A percentile compares a stretch with the other conserved stretches of the same genome.
Conservation (phyloP, 2,329 filamentous ascomycete species). For the Xylariaceae sp. region DNA sequence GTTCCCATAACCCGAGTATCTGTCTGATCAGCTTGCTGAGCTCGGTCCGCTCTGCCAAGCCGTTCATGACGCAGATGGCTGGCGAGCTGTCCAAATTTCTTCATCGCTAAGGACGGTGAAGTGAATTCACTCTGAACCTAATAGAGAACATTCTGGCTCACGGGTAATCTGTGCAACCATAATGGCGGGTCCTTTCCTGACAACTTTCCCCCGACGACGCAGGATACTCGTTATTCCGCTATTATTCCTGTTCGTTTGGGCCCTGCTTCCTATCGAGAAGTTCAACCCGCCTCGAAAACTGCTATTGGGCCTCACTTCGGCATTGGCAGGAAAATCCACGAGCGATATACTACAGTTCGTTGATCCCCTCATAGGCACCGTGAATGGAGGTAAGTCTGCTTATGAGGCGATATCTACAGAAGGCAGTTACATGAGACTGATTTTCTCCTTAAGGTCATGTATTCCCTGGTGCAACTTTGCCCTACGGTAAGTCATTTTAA, state of each 20-base stretch:
- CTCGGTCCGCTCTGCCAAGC: conserved; percentile 6
- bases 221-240: conserved; percentile 31
- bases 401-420: not conserved
- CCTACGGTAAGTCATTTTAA: conserved; percentile 39
- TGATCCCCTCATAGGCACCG: conserved; percentile 42
- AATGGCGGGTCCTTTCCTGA: conserved; percentile 34
- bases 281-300: conserved; percentile 33
- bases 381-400: conserved; percentile 38
- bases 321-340: conserved; percentile 25
- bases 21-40: not conserved
- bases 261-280: conserved; percentile 32
- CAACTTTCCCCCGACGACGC: conserved; percentile 33
- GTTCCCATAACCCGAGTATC: too few species aligned
- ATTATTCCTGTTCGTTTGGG: conserved; percentile 34
- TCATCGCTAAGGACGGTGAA: not conserved
- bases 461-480: conserved; percentile 43
- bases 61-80: conserved; percentile 11
- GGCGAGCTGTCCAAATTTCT: not conserved
- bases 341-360: conserved; percentile 37
- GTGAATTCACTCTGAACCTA: not conserved
- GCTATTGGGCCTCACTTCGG: conserved; percentile 24
- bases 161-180: not conserved
- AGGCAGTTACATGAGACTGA: conserved; percentile 25
- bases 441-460: conserved; percentile 38
- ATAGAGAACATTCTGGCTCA: not conserved